Evolutionary conservation across 2,329 filamentous ascomycete species (phyloP).

Genomic region (Stenocarpella maydis): DNA sequence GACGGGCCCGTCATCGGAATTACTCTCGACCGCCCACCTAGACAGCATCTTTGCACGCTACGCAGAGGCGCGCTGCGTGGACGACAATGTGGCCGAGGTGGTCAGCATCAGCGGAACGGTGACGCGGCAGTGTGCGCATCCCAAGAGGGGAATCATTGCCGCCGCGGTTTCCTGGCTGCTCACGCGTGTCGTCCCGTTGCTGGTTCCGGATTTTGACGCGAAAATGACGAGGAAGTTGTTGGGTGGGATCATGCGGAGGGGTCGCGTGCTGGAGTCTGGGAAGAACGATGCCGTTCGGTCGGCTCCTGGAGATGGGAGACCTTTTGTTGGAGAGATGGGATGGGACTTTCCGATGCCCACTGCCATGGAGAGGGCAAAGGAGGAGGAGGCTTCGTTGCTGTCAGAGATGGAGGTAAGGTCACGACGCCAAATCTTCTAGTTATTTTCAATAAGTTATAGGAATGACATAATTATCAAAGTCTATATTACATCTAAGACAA

Average conservation of each 20-base stretch:
- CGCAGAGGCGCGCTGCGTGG: neutral
- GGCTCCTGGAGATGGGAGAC: neutral
- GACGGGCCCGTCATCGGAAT: neutral
- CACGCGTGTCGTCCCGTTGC: conserved; percentile 10
- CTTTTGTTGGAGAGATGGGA: neutral
- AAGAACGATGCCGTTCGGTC: neutral
- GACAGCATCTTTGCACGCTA: neutral
- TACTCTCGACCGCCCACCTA: neutral
- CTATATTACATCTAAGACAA: too few relatives aligned
- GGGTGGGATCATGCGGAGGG: neutral
- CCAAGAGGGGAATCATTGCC: neutral
- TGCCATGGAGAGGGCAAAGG: neutral
- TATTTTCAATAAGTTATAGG: neutral
- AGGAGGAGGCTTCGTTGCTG: neutral
- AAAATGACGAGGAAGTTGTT: neutral
- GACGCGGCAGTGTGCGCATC: conserved; percentile 9
- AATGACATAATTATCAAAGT: too few relatives aligned
- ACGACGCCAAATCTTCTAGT: neutral
- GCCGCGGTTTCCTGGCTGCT: conserved; percentile 11
- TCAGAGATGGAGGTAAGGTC: neutral
- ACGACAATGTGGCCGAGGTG: conserved; percentile 8
- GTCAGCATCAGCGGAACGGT: neutral
- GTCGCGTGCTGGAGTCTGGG: conserved; percentile 3
- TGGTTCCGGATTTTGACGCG: conserved; percentile 9
- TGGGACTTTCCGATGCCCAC: neutral